Conservation (phyloP, 1,284 basidiomycete species). For the Tylopilus sp. region DNA sequence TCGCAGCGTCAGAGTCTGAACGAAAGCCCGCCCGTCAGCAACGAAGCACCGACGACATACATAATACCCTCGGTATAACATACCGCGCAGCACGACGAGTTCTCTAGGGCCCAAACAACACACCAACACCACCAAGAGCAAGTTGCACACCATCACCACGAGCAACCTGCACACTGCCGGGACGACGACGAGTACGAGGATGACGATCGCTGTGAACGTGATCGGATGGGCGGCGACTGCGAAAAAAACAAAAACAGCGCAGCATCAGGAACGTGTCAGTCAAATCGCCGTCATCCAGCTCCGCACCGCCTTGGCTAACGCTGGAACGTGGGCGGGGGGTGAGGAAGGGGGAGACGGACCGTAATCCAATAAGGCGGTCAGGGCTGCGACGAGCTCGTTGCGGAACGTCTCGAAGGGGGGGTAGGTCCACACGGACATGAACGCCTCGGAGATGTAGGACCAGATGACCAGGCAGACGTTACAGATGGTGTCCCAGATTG, state of each 20-base stretch:
- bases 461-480: neutral
- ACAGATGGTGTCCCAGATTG: conserved; percentile 13
- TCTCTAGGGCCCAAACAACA: neutral
- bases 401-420: conserved; percentile 29
- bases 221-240: conserved; percentile 18
- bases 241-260: neutral
- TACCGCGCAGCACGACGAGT: conserved; percentile 14
- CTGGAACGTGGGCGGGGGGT: too few species aligned
- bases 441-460: neutral
- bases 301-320: too few species aligned
- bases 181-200: conserved; percentile 17
- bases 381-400: conserved; percentile 10
- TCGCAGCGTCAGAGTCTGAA: conserved; percentile 11
- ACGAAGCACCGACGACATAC: neutral
- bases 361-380: conserved; percentile 17
- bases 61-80: neutral
- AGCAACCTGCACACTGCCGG: conserved; percentile 3
- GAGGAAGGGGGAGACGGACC: conserved; percentile 8
- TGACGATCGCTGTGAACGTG: conserved; percentile 3
- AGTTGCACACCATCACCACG: neutral
- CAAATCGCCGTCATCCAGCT: too few species aligned
- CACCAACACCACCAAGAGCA: conserved; percentile 1
- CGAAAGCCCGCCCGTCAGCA: neutral
- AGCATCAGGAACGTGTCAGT: too few species aligned
- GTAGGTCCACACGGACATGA: conserved; percentile 17